Percentiles rank a stretch among this genome's conserved stretches.
Conservation (phyloP, 306 rosid species). For the Castanopsis chinensis region DNA sequence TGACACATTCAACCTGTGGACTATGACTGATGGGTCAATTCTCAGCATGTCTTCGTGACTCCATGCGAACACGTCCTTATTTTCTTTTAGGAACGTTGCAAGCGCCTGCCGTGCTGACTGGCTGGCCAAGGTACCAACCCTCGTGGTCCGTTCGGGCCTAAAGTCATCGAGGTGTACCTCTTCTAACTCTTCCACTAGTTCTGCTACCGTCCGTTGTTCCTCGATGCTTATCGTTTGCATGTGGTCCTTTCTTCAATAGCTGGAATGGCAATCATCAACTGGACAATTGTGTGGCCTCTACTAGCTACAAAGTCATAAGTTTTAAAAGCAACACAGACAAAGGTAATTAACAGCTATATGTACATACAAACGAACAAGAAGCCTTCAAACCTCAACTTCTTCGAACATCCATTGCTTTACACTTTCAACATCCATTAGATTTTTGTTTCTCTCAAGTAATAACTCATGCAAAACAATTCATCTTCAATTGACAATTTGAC, state of each 20-base stretch:
- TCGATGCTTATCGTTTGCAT: too few relatives aligned
- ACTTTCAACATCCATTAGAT: slow-evolving; percentile 6
- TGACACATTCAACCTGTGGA: too few relatives aligned
- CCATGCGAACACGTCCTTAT: too few relatives aligned
- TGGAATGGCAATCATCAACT: slow-evolving; percentile 58
- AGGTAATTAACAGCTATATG: not conserved
- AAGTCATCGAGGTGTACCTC: too few relatives aligned
- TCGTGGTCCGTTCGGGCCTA: too few relatives aligned
- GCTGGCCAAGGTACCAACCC: too few relatives aligned
- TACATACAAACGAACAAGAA: slow-evolving; percentile 19
- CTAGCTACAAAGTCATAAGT: slow-evolving; percentile 19
- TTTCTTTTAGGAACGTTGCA: too few relatives aligned
- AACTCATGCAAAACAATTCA: slow-evolving; percentile 56
- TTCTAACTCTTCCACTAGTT: too few relatives aligned
- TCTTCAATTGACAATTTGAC: slow-evolving; percentile 22
- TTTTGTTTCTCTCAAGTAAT: slow-evolving; percentile 28
- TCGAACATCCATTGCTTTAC: slow-evolving; percentile 91
- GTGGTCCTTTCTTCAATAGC: slow-evolving; percentile 90
- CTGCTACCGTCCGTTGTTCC: too few relatives aligned
- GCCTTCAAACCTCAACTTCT: slow-evolving; percentile 53
- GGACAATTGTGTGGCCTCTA: slow-evolving; percentile 66
- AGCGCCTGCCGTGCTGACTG: too few relatives aligned
- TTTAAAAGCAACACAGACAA: not conserved
- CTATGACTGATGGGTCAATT: too few relatives aligned
- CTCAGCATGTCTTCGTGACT: too few relatives aligned